phyloP scores from a whole-genome alignment of 495 filamentous ascomycete genomes.

The Neurospora sp. region DNA sequence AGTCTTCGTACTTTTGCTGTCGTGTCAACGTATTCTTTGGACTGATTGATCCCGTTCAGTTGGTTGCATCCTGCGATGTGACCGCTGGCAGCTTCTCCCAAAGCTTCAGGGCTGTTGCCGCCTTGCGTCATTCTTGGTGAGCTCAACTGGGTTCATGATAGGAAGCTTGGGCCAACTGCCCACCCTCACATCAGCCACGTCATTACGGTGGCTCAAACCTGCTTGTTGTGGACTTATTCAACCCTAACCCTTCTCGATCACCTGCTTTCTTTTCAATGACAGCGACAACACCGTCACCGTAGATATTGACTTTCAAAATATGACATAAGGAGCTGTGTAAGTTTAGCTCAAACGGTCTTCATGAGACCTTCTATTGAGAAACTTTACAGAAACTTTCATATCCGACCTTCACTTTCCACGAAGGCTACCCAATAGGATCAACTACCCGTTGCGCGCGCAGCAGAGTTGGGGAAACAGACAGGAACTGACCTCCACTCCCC shows the following conservation, averaged over 20 bases:
- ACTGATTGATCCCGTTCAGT: not conserved
- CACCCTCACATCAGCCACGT: not conserved
- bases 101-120: not conserved
- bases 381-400: not conserved
- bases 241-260: not conserved
- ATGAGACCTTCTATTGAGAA: not conserved
- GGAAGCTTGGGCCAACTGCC: not conserved
- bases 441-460: no score
- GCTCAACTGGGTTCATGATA: not conserved
- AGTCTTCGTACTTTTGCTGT: not conserved
- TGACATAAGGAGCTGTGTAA: not conserved
- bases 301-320: not conserved
- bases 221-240: not conserved
- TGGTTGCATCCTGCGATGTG: not conserved
- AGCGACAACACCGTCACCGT: no score
- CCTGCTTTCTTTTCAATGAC: not conserved
- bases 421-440: no score
- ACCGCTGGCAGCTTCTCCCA: not conserved
- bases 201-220: not conserved
- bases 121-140: not conserved
- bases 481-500: no score
- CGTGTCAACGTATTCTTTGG: not conserved
- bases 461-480: no score
- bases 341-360: not conserved
- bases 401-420: not conserved